Evolutionary conservation across 139 green algal genomes (phyloP).

Genomic region (Volvox reticuliferus): DNA sequence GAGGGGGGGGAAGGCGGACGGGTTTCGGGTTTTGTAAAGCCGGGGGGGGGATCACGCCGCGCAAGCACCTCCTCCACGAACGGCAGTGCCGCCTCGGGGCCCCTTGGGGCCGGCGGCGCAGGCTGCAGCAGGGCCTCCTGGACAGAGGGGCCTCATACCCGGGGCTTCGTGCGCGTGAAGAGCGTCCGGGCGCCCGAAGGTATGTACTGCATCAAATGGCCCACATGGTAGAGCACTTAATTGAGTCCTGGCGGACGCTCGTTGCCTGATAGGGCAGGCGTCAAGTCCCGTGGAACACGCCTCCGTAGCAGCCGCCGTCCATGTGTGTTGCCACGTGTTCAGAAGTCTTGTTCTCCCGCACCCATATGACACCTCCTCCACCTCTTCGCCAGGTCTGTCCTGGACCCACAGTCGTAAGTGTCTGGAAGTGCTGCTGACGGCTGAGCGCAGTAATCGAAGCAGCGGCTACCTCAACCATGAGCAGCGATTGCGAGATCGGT

Average conservation of each 20-base stretch:
- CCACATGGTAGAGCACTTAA: no score
- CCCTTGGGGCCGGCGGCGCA: no score
- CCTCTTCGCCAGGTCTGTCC: constrained; percentile 5
- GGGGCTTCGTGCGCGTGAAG: constrained; percentile 27
- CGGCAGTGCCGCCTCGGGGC: no score
- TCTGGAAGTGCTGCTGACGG: constrained; percentile 46
- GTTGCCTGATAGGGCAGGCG: no score
- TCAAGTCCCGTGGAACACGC: no score
- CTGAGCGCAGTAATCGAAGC: neutral
- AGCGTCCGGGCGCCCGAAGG: neutral
- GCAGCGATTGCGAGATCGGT: constrained; percentile 56
- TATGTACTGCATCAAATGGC: neutral
- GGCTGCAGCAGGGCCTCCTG: no score
- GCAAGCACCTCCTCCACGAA: no score
- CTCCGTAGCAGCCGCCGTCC: no score
- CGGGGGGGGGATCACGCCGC: no score
- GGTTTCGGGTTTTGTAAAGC: no score
- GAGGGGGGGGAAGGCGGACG: neutral
- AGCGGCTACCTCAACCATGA: constrained; percentile 26
- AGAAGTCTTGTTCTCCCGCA: neutral
- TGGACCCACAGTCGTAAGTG: constrained; percentile 47
- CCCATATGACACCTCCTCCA: neutral
- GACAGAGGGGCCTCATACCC: neutral
- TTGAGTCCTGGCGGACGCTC: no score
- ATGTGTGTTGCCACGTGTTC: neutral